Base-by-base conservation (phyloP, 805 yeast species). In the Zygosaccharomyces gambellarensis region DNA sequence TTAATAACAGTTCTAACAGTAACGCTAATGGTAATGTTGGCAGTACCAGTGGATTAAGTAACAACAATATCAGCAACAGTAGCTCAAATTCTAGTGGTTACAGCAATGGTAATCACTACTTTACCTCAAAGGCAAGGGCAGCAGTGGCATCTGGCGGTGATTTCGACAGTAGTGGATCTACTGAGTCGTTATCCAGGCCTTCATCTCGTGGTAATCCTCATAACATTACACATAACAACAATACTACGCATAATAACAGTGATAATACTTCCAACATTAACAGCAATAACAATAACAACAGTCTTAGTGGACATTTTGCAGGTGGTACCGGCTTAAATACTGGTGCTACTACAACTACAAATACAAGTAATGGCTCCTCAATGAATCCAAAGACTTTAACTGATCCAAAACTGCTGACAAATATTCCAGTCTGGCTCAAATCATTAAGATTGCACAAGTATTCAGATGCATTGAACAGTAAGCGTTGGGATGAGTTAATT, bases 391-490 rank as follows among this genome's bases (percentile, higher is more conserved):
- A 72, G 43, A 80, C 77, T 51, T 71, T 80, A 53, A 75, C 82
- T 3, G 78, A 74, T 43, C 71, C 71, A 39, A 79, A 78, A 52
- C 69, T 82, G 52, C 73, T 94, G 59, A 71, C 73, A 51, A 92
- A 94, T 64, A 81, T 94, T 43, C 96, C 97, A 2, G 84, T 85
- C 8, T 94, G 99, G 99, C 75, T 94, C 67, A 85, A 95, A 67
- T 77, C 90, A 10, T 73, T 92, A 53, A 75, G 99, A 55, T 75
- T 94, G 61, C 99, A 94, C 74, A 94, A 94, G 69, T 94, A 94
- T 71, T 90, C 98, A 1, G 90, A 83, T 31, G 85, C 86, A 50
- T 75, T 94, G 55, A 80, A 84, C 59, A 82, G 81, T 53, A 74
- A 84, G 55, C 74, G 78, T 23, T 94, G 99, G 98, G 73, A 77